phyloP scores from a whole-genome alignment of 2,329 filamentous ascomycete genomes.

The Neopestalotiopsis clavispora region DNA sequence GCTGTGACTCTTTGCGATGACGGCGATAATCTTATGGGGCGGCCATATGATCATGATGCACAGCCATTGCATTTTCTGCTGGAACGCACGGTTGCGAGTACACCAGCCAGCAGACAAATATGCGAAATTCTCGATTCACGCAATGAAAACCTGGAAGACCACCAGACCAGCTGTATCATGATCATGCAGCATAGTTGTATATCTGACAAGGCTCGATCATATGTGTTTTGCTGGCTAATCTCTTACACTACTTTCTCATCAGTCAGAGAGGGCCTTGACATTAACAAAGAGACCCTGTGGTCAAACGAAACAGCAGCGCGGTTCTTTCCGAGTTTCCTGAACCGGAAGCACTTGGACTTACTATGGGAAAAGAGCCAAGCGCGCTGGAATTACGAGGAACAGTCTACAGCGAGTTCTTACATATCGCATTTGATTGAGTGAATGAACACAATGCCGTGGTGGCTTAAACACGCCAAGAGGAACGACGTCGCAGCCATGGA shows the following conservation, averaged over 20 bases:
- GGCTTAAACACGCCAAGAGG: too few species aligned
- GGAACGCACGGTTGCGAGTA: background rate
- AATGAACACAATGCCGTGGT: too few species aligned
- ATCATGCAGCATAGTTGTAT: background rate
- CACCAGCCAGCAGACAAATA: background rate
- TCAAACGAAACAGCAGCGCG: background rate
- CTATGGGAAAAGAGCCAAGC: background rate
- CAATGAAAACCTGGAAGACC: background rate
- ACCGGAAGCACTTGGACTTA: background rate
- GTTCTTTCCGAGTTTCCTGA: background rate
- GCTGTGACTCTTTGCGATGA: background rate
- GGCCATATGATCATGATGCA: background rate
- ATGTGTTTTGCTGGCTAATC: background rate
- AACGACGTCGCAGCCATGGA: too few species aligned
- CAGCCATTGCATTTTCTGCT: background rate
- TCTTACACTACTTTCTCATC: background rate
- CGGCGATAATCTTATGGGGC: background rate
- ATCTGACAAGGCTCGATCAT: background rate
- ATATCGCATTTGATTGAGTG: background rate
- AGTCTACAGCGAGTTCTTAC: background rate
- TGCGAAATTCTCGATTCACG: background rate
- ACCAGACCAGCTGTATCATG: background rate
- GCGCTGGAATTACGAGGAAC: background rate
- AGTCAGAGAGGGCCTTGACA: background rate
- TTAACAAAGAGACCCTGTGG: background rate